phyloP scores from a whole-genome alignment of 2,329 filamentous ascomycete genomes.

The Exserohilum turcica region DNA sequence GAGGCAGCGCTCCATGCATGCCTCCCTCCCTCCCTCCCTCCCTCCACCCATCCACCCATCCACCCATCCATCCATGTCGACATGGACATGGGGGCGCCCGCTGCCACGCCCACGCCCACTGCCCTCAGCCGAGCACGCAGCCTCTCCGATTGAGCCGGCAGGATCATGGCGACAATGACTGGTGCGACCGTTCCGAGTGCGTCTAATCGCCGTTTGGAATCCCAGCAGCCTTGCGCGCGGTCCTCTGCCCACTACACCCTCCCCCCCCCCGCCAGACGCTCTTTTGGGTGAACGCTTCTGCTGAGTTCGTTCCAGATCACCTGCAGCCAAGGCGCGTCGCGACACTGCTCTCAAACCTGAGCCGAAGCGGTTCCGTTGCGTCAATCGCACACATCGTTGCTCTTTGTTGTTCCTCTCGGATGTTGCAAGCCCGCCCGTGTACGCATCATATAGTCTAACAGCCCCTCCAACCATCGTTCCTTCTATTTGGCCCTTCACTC shows the following conservation, averaged over 20 bases:
- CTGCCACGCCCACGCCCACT: constrained; percentile 36
- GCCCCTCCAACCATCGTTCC: constrained; percentile 38
- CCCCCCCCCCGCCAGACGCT: constrained; percentile 36
- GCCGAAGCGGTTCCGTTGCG: constrained; percentile 45
- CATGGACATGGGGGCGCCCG: constrained; percentile 41
- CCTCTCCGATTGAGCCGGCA: constrained; percentile 27
- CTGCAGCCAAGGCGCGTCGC: constrained; percentile 50
- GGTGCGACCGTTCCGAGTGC: constrained; percentile 31
- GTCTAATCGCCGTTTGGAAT: constrained; percentile 36
- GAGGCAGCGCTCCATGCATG: constrained; percentile 25
- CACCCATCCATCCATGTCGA: constrained; percentile 34
- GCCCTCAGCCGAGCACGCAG: constrained; percentile 29
- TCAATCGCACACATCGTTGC: constrained; percentile 42
- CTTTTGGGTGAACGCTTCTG: constrained; percentile 48
- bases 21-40: too few relatives aligned
- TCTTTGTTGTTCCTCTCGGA: constrained; percentile 40
- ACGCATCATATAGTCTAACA: constrained; percentile 45
- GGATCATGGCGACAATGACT: constrained; percentile 22
- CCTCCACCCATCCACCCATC: constrained; percentile 29
- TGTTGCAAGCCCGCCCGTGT: constrained; percentile 33
- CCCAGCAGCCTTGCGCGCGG: constrained; percentile 43
- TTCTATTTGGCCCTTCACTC: constrained; percentile 49
- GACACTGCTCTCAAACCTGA: constrained; percentile 48
- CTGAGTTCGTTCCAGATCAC: constrained; percentile 48
- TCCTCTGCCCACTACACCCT: constrained; percentile 39